A percentile compares a stretch with the other conserved stretches of the same genome.
Conservation (phyloP, 73 alveolate genomes). For the Diophrys appendiculata region DNA sequence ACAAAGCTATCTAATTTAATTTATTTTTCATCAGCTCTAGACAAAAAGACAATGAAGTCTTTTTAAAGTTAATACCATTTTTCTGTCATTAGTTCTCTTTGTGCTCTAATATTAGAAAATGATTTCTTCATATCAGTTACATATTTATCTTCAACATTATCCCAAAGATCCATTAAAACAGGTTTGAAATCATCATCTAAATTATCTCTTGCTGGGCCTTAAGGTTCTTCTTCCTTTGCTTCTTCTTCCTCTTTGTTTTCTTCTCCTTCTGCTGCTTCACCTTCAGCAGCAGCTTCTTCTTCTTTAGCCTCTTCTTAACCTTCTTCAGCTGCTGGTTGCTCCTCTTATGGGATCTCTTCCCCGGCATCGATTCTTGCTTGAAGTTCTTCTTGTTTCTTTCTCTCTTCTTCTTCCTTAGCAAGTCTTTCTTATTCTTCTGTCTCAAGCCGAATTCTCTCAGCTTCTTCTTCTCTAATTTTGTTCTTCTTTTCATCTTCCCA, state of each 20-base stretch:
- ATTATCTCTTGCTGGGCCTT: slow-evolving; percentile 68
- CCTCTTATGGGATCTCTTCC: not conserved
- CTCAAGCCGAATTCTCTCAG: slow-evolving; percentile 9
- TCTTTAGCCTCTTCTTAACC: slow-evolving; percentile 17
- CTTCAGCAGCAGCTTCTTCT: slow-evolving; percentile 19
- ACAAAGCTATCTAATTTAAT: slow-evolving; percentile 83
- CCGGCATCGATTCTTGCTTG: slow-evolving; percentile 1
- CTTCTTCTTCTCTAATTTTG: slow-evolving; percentile 36
- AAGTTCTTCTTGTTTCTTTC: not conserved
- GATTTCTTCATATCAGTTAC: slow-evolving; percentile 68
- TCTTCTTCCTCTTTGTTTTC: slow-evolving; percentile 69
- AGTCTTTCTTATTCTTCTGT: slow-evolving; percentile 37
- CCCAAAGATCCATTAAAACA: slow-evolving; percentile 79
- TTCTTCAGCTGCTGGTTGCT: not conserved
- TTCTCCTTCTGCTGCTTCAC: too few species aligned
- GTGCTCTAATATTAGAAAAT: slow-evolving; percentile 79
- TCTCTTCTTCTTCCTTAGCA: slow-evolving; percentile 30
- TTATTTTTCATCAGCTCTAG: slow-evolving; percentile 93
- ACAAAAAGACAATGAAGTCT: slow-evolving; percentile 84
- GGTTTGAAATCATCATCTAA: slow-evolving; percentile 77
- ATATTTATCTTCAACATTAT: slow-evolving; percentile 73
- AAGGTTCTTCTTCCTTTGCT: slow-evolving; percentile 66
- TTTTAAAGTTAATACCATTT: slow-evolving; percentile 72
- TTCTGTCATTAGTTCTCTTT: slow-evolving; percentile 82
- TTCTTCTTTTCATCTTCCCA: slow-evolving; percentile 61